Base-by-base conservation (phyloP, 495 filamentous ascomycete species). In the Penicillium ucsense region DNA sequence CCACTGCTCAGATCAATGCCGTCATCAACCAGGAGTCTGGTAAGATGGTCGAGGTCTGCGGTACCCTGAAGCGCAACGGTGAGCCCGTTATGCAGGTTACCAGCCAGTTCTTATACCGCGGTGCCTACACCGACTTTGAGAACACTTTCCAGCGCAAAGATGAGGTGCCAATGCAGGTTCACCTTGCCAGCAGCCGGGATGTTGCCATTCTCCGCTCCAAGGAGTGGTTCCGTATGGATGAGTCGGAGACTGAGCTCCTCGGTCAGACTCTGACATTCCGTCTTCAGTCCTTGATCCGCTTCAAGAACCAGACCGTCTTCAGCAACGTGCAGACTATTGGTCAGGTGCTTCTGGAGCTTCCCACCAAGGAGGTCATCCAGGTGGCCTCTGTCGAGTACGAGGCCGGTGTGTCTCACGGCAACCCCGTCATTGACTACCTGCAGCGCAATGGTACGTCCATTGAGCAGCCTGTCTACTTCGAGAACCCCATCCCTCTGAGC, bases 41-140 rank as follows among this genome's bases (percentile, higher is more conserved):
- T 42, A 99, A 99, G 78, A 95, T 97, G 89, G 92, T 99, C 6
- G 94, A 97, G 67, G 89, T 99, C 20, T 94, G 90, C 60, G 92
- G 92, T 48, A 97, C 92, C 5, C 95, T 98, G 58, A 84, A 80
- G 45, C 81, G 94, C 20, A 81, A 94, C 37, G 86, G 88, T 43
- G 59, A 84, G 54, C 75, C 88, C n/a, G 88, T 97, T 49, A 98
- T 98, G 94, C 88, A 97, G 60, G 92, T 98, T 10, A 94, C 88
- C 9, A 95, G 89, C 42, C 92, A 97, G 65, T 98, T 98, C 76
- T 66, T 99, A 52, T 99, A 97, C 69, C 84, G 92, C 30, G 92
- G 92, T 36, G 78, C 76, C 9, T 98, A 98, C 69, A 82, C 76
- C 41, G 92, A 98, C 66, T 98, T 82, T 53, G 84, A 95, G 66